Conservation (phyloP, 2,329 filamentous ascomycete species). For the Raffaelea deltoideospora region DNA sequence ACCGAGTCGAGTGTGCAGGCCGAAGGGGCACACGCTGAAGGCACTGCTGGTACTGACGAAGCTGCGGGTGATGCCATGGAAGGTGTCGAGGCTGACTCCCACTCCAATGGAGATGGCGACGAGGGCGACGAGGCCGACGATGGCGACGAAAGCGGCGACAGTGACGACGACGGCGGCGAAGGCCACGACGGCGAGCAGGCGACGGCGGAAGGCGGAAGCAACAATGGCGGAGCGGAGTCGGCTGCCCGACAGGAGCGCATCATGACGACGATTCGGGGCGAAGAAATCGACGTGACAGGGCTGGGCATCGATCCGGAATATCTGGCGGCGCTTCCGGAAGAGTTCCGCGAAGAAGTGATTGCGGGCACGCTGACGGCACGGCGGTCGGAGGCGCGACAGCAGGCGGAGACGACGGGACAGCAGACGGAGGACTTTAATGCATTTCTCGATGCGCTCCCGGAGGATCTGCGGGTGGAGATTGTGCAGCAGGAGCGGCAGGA, state of each 20-base stretch:
- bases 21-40: conserved; percentile 8
- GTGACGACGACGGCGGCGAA: conserved; percentile 2
- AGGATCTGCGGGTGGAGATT: conserved; percentile 80
- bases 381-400: conserved; percentile 58
- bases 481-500: conserved; percentile 82
- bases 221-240: too few relatives aligned
- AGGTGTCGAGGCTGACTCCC: conserved; percentile 7
- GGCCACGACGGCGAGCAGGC: not conserved
- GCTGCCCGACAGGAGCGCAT: conserved; percentile 33
- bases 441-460: conserved; percentile 82
- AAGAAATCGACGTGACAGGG: conserved; percentile 82
- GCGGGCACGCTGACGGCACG: conserved; percentile 77
- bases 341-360: conserved; percentile 90
- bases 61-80: conserved; percentile 40
- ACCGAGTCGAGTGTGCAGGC: conserved; percentile 22
- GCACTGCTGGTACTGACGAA: conserved; percentile 25
- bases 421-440: conserved; percentile 79
- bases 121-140: not conserved
- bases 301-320: conserved; percentile 92
- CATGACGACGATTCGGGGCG: conserved; percentile 70
- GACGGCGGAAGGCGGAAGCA: not conserved
- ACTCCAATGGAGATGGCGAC: not conserved
- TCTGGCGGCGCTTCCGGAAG: conserved; percentile 91
- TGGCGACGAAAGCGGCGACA: not conserved
- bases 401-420: conserved; percentile 49